Evolutionary conservation across 352 stramenopile species (phyloP), one percentile per base, ranked within the genome.

Genomic region (Phytophthora nicotianae): DNA sequence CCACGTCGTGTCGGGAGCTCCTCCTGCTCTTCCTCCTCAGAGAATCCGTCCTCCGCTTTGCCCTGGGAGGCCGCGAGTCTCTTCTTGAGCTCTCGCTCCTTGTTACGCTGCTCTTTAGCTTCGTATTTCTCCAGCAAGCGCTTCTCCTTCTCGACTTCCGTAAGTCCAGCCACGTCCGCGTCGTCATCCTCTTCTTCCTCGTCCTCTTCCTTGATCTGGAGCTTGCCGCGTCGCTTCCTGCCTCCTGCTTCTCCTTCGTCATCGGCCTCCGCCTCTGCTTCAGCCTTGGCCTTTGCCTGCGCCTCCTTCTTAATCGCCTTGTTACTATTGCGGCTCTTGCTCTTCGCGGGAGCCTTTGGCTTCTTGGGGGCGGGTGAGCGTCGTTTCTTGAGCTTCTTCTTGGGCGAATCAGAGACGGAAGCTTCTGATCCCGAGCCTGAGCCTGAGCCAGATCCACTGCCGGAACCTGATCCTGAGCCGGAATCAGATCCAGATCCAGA

Each of bases 101-200:
- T 95, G 54, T 77, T 91, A 26, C 86, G 85, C 47, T 91, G 79
- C 54, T 91, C 83, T 16, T 92, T 78, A 9, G 84, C 84, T 64
- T 95, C 86, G 50, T 95, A 95, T 43, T 91, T 91, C 62, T 95
- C 86, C 75, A 95, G 64, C 40, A 95, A 70, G 0, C 84, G 80
- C 70, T 93, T 86, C 67, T 95, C 86, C 62, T 95, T 95, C 68
- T 95, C 86, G 16, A 95, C 84, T 58, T 95, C 86, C 1, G 86
- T 95, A 3, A 95, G 72, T 7, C 86, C 86, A 17, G 70, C 71
- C 26, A 93, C 63, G 16, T 90, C 83, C 4, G 74, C 70, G 55
- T 88, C 81, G 24, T 89, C 82, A 2, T 85, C 79, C 0, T 83
- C 74, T 5, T 85, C 74, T 0, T 76, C 77, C 0, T 75, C 74